These are phyloP conservation scores for Fusarium verticillioides DNA, from an alignment of 2,329 filamentous ascomycete genomes.

Conservation along the genomic window DNA sequence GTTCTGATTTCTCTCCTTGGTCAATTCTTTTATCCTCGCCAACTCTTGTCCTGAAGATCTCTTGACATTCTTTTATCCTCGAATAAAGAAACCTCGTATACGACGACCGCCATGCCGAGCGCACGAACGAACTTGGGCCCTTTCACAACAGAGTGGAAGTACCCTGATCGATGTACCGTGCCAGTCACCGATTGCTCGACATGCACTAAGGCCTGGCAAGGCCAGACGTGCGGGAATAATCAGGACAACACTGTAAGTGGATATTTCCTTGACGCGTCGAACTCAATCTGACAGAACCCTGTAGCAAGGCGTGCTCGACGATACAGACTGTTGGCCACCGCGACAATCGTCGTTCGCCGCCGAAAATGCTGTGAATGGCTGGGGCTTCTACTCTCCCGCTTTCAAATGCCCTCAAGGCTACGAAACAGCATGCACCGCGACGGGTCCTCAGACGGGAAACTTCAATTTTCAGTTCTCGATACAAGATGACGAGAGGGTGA, in stretches of 20 bases:
- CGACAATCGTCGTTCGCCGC: neutral
- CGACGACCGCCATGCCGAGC: neutral
- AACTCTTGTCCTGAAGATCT: neutral
- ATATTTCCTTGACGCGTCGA: too few species aligned
- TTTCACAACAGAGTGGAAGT: neutral
- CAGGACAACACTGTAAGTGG: neutral
- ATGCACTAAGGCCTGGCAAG: neutral
- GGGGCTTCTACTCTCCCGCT: conserved; percentile 2
- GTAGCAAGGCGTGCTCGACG: neutral
- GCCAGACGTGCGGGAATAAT: neutral
- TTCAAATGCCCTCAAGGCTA: neutral
- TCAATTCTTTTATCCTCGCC: neutral
- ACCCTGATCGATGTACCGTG: neutral
- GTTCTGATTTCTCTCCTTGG: neutral
- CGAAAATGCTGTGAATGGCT: neutral
- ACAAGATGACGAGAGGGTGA: neutral
- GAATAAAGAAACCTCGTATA: accelerated
- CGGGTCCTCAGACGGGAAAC: neutral
- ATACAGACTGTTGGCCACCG: neutral
- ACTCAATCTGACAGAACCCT: accelerated
- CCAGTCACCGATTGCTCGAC: neutral
- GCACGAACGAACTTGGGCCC: neutral
- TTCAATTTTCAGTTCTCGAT: conserved; percentile 12
- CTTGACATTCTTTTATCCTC: neutral
- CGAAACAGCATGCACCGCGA: neutral